Conservation (phyloP, 164 flowering plant species). For the Akebia trifoliata region DNA sequence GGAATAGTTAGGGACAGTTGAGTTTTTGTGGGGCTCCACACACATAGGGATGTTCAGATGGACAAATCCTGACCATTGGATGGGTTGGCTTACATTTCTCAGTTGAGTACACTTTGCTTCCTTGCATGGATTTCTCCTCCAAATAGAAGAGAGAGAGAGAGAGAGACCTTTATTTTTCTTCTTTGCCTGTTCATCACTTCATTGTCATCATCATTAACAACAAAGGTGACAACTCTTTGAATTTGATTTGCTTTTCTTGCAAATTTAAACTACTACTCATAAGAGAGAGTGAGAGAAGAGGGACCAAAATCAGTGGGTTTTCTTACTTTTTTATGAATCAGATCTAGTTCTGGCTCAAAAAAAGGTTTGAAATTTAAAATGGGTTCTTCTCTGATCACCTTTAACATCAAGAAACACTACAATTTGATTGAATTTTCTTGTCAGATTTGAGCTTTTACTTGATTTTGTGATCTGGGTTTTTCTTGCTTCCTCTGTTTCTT, state of each 20-base stretch:
- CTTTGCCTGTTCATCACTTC: background rate
- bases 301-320: constrained; percentile 1
- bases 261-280: constrained; percentile 30
- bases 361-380: constrained; percentile 13
- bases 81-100: constrained; percentile 44
- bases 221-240: constrained; percentile 18
- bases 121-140: constrained; percentile 94
- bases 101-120: constrained; percentile 69
- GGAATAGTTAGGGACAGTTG: constrained; percentile 46
- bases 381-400: constrained; percentile 20
- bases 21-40: constrained; percentile 16
- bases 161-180: constrained; percentile 1
- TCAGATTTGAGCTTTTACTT: constrained; percentile 14
- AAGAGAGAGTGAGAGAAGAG: constrained; percentile 12
- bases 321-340: constrained; percentile 6
- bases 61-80: constrained; percentile 35
- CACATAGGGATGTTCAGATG: constrained; percentile 22
- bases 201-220: constrained; percentile 1
- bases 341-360: constrained; percentile 30
- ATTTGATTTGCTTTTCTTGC: constrained; percentile 20
- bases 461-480: constrained; percentile 40
- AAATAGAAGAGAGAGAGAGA: constrained; percentile 23
- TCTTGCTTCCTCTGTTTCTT: background rate
- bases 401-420: constrained; percentile 10
- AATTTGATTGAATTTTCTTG: constrained; percentile 15